Percentiles rank a stretch among this genome's conserved stretches.
phyloP scores from a whole-genome alignment of 2,329 filamentous ascomycete species.

The Colletotrichum navitas region DNA sequence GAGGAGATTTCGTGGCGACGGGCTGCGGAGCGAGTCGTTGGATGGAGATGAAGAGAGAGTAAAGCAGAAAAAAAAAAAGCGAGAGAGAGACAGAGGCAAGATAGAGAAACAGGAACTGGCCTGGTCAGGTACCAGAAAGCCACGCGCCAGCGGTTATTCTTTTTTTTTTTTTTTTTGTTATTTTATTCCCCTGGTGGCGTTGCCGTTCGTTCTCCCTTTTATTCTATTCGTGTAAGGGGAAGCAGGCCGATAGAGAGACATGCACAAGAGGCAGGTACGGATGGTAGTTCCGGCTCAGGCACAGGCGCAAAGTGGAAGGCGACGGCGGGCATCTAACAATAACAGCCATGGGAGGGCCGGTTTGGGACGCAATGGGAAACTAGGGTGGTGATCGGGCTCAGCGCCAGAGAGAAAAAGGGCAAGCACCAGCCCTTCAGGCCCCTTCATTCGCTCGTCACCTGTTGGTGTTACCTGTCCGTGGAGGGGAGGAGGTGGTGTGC shows the following conservation, averaged over 20 bases:
- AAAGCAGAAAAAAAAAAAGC: background rate
- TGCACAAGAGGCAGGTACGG: background rate
- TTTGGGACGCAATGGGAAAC: slow-evolving; percentile 38
- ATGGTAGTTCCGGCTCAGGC: slow-evolving; percentile 2
- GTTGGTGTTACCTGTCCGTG: slow-evolving; percentile 29
- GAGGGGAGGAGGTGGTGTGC: slow-evolving; percentile 26
- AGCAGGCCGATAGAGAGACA: background rate
- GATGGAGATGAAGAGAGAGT: slow-evolving; percentile 3
- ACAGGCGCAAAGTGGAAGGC: slow-evolving; percentile 12
- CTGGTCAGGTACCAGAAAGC: slow-evolving; percentile 24
- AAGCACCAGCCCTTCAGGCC: slow-evolving; percentile 32
- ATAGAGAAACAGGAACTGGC: slow-evolving; percentile 15
- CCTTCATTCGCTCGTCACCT: slow-evolving; percentile 31
- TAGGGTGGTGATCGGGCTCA: slow-evolving; percentile 38
- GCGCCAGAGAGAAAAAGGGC: slow-evolving; percentile 38
- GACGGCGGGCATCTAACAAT: slow-evolving; percentile 17
- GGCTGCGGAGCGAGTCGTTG: slow-evolving; percentile 8
- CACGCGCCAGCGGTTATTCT: slow-evolving; percentile 24
- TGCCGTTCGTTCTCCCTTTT: background rate
- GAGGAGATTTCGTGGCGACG: slow-evolving; percentile 16
- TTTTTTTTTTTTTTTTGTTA: slow-evolving; percentile 23
- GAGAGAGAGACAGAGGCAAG: background rate
- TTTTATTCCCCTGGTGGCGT: background rate
- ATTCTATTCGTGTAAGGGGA: background rate
- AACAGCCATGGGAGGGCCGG: slow-evolving; percentile 19